Conservation (phyloP, 1,284 basidiomycete genomes). For the Xanthoconium separans region DNA sequence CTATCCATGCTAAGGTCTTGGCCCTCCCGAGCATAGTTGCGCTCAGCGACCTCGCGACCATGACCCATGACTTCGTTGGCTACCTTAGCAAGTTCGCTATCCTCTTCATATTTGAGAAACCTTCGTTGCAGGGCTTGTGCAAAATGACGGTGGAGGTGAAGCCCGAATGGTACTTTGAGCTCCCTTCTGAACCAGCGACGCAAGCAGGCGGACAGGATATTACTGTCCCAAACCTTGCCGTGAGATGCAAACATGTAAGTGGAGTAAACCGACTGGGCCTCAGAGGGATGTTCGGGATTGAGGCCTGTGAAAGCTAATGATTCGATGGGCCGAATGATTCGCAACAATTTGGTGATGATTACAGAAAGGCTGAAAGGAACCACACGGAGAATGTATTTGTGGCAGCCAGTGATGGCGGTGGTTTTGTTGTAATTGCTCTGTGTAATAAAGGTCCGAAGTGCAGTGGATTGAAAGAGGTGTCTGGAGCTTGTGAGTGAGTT, state of each 20-base stretch:
- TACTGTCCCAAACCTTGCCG: background rate
- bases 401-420: background rate
- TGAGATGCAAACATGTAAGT: background rate
- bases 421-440: background rate
- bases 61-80: background rate
- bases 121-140: background rate
- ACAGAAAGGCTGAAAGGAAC: background rate
- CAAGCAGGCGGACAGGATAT: background rate
- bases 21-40: background rate
- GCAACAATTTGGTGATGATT: background rate
- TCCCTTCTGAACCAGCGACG: background rate
- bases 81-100: background rate
- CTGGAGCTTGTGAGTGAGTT: background rate
- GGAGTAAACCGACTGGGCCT: background rate
- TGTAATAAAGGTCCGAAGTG: background rate
- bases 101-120: background rate
- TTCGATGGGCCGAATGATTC: background rate
- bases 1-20: background rate
- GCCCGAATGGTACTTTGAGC: background rate
- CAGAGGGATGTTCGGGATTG: background rate
- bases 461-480: background rate
- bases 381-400: background rate
- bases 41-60: background rate
- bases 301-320: background rate
- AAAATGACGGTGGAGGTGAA: background rate